Evolutionary conservation across 257 asterid genomes (phyloP).

Genomic region (Osmanthus fragrans): DNA sequence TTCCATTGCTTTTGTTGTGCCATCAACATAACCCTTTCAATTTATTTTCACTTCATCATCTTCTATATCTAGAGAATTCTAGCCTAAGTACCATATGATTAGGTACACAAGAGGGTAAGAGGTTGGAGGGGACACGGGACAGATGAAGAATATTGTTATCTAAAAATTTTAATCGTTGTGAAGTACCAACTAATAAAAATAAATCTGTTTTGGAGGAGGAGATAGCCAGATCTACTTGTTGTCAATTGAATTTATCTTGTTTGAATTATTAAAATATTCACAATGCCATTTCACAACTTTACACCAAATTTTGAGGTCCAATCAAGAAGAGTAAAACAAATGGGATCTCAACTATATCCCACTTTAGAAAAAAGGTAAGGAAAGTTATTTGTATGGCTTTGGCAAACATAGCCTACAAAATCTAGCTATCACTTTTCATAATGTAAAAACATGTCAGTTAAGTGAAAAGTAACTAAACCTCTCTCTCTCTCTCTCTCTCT

Average conservation of each 20-base stretch:
- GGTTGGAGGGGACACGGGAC: too few relatives aligned
- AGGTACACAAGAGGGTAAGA: too few relatives aligned
- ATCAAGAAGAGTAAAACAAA: conserved; percentile 3
- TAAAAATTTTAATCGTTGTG: too few relatives aligned
- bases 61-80: neutral
- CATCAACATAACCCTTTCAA: neutral
- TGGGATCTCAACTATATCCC: neutral
- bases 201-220: too few relatives aligned
- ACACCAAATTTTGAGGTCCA: conserved; percentile 2
- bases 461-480: conserved; percentile 22
- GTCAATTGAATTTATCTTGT: neutral
- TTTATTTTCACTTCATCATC: neutral
- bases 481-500: neutral
- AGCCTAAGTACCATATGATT: too few relatives aligned
- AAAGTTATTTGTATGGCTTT: neutral
- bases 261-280: neutral
- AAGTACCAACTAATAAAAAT: too few relatives aligned
- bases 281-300: conserved; percentile 5
- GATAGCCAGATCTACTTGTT: neutral
- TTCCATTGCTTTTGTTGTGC: conserved; percentile 4
- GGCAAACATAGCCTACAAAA: conserved; percentile 30
- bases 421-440: conserved; percentile 33
- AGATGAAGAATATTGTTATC: too few relatives aligned
- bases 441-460: conserved; percentile 25
- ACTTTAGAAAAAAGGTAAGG: conserved; percentile 4